A percentile compares a stretch with the other conserved stretches of the same genome.
phyloP scores from a whole-genome alignment of 2,329 filamentous ascomycete species.

The Ceratocystis albifundus region DNA sequence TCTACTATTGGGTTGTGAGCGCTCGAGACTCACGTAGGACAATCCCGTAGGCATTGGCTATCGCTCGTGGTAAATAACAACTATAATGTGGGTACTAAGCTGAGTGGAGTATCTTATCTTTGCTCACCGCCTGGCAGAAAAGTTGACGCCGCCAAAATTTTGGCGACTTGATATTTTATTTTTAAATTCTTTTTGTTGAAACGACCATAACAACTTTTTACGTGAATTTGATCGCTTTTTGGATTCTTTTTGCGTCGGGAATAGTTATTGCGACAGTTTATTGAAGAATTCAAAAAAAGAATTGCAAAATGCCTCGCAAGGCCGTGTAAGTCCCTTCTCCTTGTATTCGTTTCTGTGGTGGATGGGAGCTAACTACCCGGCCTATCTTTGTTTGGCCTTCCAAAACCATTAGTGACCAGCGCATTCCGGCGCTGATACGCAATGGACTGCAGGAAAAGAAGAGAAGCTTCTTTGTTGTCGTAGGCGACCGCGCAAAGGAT shows the following conservation, averaged over 20 bases:
- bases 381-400: constrained; percentile 12
- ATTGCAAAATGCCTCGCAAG: constrained; percentile 47
- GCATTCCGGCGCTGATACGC: constrained; percentile 79
- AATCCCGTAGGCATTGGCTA: not conserved
- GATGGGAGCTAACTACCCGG: not conserved
- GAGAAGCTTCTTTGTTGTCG: constrained; percentile 92
- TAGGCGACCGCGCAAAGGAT: constrained; percentile 89
- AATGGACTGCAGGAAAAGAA: constrained; percentile 95
- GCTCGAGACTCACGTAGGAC: not conserved
- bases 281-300: constrained; percentile 10
- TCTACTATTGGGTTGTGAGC: not conserved
- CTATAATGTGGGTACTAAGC: not conserved
- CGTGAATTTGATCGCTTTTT: no score
- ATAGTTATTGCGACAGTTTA: not conserved
- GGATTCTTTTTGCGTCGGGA: not conserved
- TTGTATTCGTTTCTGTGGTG: not conserved
- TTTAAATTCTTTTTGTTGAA: not conserved
- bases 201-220: not conserved
- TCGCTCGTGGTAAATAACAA: not conserved
- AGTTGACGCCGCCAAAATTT: constrained; percentile 29
- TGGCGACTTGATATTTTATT: constrained; percentile 29
- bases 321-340: constrained; percentile 35
- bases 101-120: not conserved
- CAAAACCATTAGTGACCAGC: constrained; percentile 54
- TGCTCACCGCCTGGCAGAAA: constrained; percentile 35